A percentile compares a stretch with the other conserved stretches of the same genome.
Evolutionary conservation across 164 flowering plant genomes (phyloP).

Genomic region (Warburgia ugandensis): DNA sequence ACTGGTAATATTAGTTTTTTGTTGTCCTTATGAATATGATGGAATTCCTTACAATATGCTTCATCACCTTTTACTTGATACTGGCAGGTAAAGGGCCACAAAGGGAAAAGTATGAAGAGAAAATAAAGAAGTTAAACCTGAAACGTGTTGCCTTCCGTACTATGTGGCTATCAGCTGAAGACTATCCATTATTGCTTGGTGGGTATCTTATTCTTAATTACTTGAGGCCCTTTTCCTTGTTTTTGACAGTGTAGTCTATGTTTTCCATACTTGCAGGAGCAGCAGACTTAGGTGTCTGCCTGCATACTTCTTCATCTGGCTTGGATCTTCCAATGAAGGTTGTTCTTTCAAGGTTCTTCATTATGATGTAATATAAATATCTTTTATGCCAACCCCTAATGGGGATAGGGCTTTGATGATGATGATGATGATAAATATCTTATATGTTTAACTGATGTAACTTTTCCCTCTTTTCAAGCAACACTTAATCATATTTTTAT

Average conservation of each 20-base stretch:
- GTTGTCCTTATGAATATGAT: background rate
- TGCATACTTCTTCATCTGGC: conserved; percentile 97
- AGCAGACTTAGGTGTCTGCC: conserved; percentile 87
- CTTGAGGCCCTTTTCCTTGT: background rate
- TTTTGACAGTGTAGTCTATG: background rate
- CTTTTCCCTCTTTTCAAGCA: background rate
- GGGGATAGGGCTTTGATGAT: no score
- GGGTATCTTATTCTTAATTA: conserved; percentile 8
- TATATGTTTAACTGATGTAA: conserved; percentile 2
- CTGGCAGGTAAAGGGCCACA: conserved; percentile 98
- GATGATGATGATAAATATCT: no score
- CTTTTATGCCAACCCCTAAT: no score
- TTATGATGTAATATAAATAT: no score
- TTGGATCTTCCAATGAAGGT: conserved; percentile 99
- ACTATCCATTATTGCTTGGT: conserved; percentile 91
- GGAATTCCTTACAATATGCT: no score
- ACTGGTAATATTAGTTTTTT: conserved; percentile 47
- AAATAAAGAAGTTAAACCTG: conserved; percentile 57
- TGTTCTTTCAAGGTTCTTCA: background rate
- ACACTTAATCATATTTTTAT: background rate
- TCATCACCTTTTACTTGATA: background rate
- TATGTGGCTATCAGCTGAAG: conserved; percentile 96
- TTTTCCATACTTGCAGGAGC: conserved; percentile 45
- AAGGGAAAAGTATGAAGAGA: conserved; percentile 74
- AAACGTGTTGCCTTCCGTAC: conserved; percentile 95